Percentiles rank a stretch among this genome's conserved stretches.
phyloP scores from a whole-genome alignment of 2,329 filamentous ascomycete genomes.

The Pseudocercospora vitis region DNA sequence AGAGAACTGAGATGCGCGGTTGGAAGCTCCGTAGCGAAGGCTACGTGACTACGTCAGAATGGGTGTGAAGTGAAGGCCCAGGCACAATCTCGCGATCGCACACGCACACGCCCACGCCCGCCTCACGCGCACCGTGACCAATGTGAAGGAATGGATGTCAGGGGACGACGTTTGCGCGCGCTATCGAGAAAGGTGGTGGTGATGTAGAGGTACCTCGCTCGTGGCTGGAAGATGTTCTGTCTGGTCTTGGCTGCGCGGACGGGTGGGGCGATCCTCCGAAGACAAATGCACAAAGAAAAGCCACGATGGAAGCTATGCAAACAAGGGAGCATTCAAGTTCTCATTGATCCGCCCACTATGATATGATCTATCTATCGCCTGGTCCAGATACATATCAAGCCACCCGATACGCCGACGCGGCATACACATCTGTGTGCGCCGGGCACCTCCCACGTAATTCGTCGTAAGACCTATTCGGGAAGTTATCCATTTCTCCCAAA shows the following conservation, averaged over 20 bases:
- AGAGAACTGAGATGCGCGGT: neutral
- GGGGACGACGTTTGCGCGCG: neutral
- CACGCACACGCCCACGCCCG: neutral
- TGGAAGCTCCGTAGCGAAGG: slow-evolving; percentile 2
- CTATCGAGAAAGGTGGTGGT: neutral
- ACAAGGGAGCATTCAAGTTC: neutral
- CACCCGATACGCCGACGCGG: too few species aligned
- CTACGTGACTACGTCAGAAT: slow-evolving; percentile 4
- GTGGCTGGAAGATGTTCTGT: neutral
- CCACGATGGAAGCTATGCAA: neutral
- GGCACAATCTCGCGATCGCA: neutral
- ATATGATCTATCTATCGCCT: too few species aligned
- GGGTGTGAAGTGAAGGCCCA: neutral
- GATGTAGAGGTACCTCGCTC: neutral
- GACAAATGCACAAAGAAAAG: neutral
- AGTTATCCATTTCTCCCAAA: slow-evolving; percentile 9
- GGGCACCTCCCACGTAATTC: too few species aligned
- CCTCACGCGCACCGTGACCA: neutral
- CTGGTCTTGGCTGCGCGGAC: neutral
- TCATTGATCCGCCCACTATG: too few species aligned
- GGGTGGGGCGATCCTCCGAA: neutral
- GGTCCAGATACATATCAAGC: too few species aligned
- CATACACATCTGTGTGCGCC: too few species aligned
- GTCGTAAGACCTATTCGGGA: too few species aligned
- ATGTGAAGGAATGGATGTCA: slow-evolving; percentile 1